Percentiles rank a stretch among this genome's conserved stretches.
These are phyloP conservation scores for Dipteronia sinensis DNA, from an alignment of 345 rosid genomes.

Conservation along the genomic window DNA sequence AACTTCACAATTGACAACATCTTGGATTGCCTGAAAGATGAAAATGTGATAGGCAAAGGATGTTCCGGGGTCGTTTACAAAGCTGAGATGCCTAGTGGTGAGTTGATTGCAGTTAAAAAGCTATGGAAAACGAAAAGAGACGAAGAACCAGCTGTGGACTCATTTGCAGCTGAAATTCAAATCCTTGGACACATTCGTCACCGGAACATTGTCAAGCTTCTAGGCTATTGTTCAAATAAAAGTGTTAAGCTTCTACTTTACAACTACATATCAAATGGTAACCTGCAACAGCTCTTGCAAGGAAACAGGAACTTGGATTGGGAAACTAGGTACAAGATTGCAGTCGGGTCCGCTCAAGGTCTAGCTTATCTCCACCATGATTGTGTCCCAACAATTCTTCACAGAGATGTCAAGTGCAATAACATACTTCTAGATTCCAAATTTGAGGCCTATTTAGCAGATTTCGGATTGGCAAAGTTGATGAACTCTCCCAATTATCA, in stretches of 20 bases:
- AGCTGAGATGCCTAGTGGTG: constrained; percentile 86
- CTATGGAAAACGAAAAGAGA: constrained; percentile 75
- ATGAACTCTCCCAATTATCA: constrained; percentile 80
- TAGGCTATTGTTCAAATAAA: constrained; percentile 87
- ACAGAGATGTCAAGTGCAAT: constrained; percentile 90
- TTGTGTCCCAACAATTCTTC: constrained; percentile 84
- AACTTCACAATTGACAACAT: constrained; percentile 73
- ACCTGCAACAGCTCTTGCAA: constrained; percentile 73
- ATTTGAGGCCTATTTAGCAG: constrained; percentile 80
- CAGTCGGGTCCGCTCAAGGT: constrained; percentile 90
- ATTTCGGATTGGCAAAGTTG: constrained; percentile 87
- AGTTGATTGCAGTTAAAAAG: constrained; percentile 80
- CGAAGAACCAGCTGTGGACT: constrained; percentile 60
- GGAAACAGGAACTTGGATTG: constrained; percentile 76
- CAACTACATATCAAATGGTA: constrained; percentile 82
- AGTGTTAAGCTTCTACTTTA: constrained; percentile 85
- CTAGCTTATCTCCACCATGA: constrained; percentile 94
- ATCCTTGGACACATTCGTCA: constrained; percentile 91
- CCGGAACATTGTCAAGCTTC: constrained; percentile 79
- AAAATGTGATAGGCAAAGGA: constrained; percentile 92
- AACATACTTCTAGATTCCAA: constrained; percentile 88
- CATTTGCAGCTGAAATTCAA: constrained; percentile 90
- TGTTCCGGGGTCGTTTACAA: constrained; percentile 89
- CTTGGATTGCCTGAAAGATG: constrained; percentile 70
- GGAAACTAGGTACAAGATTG: constrained; percentile 91